Evolutionary conservation across 2,329 filamentous ascomycete species (phyloP).

Genomic region (Monosporascus sp.): DNA sequence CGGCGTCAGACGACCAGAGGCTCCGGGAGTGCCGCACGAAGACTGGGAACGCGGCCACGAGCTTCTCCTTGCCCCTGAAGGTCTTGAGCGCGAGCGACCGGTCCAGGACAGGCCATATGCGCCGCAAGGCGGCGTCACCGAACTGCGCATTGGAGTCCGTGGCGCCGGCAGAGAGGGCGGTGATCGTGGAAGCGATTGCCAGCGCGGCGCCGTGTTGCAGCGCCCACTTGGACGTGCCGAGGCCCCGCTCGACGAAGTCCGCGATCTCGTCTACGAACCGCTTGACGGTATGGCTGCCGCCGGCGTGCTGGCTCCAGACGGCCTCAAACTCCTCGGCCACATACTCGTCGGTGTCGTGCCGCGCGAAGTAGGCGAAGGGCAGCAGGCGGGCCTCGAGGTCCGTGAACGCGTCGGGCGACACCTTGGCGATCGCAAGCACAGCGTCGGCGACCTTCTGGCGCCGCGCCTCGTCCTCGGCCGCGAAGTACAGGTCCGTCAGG

Average conservation of each 20-base stretch:
- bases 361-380: conserved; percentile 82
- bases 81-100: conserved; percentile 82
- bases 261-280: conserved; percentile 83
- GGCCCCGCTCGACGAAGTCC: conserved; percentile 56
- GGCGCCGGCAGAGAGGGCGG: conserved; percentile 56
- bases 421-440: conserved; percentile 75
- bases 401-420: conserved; percentile 84
- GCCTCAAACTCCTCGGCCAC: conserved; percentile 75
- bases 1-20: conserved; percentile 49
- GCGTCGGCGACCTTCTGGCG: conserved; percentile 77
- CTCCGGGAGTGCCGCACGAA: conserved; percentile 63
- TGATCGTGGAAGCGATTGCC: conserved; percentile 68
- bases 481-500: conserved; percentile 69
- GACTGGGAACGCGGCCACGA: conserved; percentile 72
- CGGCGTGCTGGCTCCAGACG: conserved; percentile 88
- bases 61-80: conserved; percentile 83
- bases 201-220: conserved; percentile 85
- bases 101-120: conserved; percentile 79
- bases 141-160: conserved; percentile 50
- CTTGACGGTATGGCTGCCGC: conserved; percentile 72
- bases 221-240: conserved; percentile 81
- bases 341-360: conserved; percentile 78
- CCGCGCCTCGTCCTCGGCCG: conserved; percentile 68
- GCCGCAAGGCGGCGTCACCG: conserved; percentile 51
- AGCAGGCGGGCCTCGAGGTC: conserved; percentile 68